These are phyloP conservation scores for Lunularia cruciata DNA, from an alignment of 225 moss, liverwort and hornwort species.

Conservation along the genomic window DNA sequence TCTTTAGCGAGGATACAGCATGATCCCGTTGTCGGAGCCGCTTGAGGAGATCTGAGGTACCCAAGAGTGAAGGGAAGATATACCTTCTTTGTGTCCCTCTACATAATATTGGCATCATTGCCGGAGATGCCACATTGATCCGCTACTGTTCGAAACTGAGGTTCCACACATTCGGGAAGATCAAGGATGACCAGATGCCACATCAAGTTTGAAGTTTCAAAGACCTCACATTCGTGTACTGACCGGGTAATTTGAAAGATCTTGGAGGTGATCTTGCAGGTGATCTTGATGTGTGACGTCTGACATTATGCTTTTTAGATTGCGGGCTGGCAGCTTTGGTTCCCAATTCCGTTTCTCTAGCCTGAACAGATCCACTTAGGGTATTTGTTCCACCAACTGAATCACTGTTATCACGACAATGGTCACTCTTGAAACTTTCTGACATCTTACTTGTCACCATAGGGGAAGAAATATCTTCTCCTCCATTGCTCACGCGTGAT, in stretches of 20 bases:
- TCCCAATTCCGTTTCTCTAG: conserved; percentile 15
- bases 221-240: conserved; percentile 26
- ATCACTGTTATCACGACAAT: conserved; percentile 15
- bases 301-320: conserved; percentile 26
- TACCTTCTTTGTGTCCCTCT: neutral
- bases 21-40: too few species aligned
- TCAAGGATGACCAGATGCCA: neutral
- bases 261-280: conserved; percentile 27
- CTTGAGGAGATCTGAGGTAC: neutral
- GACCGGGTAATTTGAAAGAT: conserved; percentile 32
- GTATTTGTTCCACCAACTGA: conserved; percentile 11
- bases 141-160: neutral
- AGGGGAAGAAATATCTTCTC: neutral
- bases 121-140: too few species aligned
- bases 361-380: conserved; percentile 14
- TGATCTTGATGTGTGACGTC: conserved; percentile 21
- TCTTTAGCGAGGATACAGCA: too few species aligned
- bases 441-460: conserved; percentile 14
- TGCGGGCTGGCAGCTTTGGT: conserved; percentile 17
- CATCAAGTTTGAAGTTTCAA: conserved; percentile 38
- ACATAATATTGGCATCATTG: neutral
- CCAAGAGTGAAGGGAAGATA: neutral
- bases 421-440: conserved; percentile 21
- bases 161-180: neutral
- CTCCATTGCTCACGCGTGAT: neutral